Percentiles rank a stretch among this genome's conserved stretches.
Evolutionary conservation across 2,329 filamentous ascomycete species (phyloP).

Genomic region (Penicillium crustosum): DNA sequence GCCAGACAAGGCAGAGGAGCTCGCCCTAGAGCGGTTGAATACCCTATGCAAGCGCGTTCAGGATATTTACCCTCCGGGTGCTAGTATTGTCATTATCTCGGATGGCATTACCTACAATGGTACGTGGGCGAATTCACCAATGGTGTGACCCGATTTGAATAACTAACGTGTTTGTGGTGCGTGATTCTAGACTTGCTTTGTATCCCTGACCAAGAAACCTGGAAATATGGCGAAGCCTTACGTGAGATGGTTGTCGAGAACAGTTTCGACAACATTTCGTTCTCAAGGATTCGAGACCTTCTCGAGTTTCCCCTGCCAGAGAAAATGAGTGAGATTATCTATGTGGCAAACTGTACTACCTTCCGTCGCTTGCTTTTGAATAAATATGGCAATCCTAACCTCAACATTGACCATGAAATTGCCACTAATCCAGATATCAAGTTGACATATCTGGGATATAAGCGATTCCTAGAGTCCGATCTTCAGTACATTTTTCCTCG

Average conservation of each 20-base stretch:
- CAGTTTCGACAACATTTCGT: background rate
- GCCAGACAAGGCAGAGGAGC: background rate
- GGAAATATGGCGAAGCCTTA: background rate
- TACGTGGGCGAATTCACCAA: background rate
- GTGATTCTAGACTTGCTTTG: background rate
- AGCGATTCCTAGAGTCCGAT: background rate
- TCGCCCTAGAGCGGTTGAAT: background rate
- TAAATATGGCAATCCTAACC: background rate
- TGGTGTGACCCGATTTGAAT: background rate
- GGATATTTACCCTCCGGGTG: background rate
- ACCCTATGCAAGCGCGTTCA: background rate
- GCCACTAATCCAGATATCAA: background rate
- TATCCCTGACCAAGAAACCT: background rate
- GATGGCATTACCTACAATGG: background rate
- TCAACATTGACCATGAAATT: background rate
- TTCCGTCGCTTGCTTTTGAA: background rate
- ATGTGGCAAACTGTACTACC: background rate
- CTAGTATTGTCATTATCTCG: background rate
- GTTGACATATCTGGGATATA: background rate
- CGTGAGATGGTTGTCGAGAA: background rate
- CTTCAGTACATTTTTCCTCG: background rate
- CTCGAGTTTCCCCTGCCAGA: background rate
- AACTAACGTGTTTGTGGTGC: background rate
- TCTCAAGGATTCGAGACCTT: background rate
- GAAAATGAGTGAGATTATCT: background rate